A percentile compares a stretch with the other conserved stretches of the same genome.
Evolutionary conservation across 1,284 basidiomycete species (phyloP).

Genomic region (Microbotryomycetes sp.): DNA sequence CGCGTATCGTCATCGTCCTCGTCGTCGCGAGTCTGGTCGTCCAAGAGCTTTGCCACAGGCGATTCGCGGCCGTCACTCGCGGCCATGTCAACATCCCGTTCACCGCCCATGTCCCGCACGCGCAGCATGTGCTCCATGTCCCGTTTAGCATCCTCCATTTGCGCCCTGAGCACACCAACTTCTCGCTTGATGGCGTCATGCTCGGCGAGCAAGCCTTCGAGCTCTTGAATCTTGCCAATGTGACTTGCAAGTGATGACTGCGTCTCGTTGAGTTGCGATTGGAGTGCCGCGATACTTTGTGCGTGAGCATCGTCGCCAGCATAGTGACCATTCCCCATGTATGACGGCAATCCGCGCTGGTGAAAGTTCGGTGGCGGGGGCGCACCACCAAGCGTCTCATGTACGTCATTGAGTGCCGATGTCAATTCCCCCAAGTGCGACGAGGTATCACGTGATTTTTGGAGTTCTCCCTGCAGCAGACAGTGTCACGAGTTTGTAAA

Average conservation of each 20-base stretch:
- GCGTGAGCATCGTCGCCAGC: conserved; percentile 16
- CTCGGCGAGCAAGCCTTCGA: conserved; percentile 71
- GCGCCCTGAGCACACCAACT: conserved; percentile 48
- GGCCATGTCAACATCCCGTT: neutral
- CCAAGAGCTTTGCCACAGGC: conserved; percentile 31
- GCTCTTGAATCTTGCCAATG: conserved; percentile 72
- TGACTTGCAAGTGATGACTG: conserved; percentile 71
- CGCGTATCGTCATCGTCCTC: conserved; percentile 42
- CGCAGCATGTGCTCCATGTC: conserved; percentile 22
- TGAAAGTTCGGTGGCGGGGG: conserved; percentile 36
- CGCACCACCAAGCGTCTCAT: conserved; percentile 81
- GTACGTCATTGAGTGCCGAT: conserved; percentile 79
- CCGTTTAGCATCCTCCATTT: conserved; percentile 39
- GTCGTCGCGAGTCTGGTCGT: conserved; percentile 41
- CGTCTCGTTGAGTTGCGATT: conserved; percentile 76
- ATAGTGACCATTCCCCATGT: neutral
- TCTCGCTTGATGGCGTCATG: conserved; percentile 80
- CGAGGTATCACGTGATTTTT: conserved; percentile 91
- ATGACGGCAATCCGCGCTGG: neutral
- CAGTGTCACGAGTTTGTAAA: neutral
- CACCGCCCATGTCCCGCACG: neutral
- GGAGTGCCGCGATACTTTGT: conserved; percentile 56
- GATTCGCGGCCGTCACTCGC: conserved; percentile 19
- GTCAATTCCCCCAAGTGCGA: conserved; percentile 74
- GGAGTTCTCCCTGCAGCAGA: conserved; percentile 70